phyloP scores from a whole-genome alignment of 1,284 basidiomycete genomes.

The Vanrija sp. region DNA sequence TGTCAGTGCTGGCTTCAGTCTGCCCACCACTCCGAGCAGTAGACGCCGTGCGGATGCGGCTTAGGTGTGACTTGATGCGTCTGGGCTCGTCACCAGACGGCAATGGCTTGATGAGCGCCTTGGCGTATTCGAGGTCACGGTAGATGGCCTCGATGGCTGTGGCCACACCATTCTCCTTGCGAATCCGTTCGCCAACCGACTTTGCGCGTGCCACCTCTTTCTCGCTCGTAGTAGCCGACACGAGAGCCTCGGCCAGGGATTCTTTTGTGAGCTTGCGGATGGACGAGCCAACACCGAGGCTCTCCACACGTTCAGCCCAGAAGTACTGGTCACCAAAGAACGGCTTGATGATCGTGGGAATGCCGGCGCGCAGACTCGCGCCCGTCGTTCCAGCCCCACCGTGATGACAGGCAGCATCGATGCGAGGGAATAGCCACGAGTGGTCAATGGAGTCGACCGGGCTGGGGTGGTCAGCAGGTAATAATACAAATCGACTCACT shows the following conservation, averaged over 20 bases:
- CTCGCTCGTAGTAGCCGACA: slow-evolving; percentile 74
- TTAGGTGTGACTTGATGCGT: slow-evolving; percentile 1
- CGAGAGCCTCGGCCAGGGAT: slow-evolving; percentile 69
- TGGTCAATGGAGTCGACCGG: slow-evolving; percentile 85
- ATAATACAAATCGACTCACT: slow-evolving; percentile 19
- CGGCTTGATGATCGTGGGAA: slow-evolving; percentile 89
- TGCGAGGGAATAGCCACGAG: slow-evolving; percentile 90
- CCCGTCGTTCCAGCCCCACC: slow-evolving; percentile 95
- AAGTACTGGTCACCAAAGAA: slow-evolving; percentile 99
- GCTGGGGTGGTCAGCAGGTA: slow-evolving; percentile 16
- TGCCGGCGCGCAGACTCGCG: slow-evolving; percentile 68
- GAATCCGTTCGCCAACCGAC: slow-evolving; percentile 75
- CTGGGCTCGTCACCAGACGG: neutral
- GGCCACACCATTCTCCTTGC: slow-evolving; percentile 81
- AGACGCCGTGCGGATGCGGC: neutral
- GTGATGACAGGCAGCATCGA: slow-evolving; percentile 95
- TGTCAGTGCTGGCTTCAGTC: neutral
- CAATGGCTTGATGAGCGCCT: slow-evolving; percentile 66
- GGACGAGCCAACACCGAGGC: slow-evolving; percentile 79
- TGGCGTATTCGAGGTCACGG: slow-evolving; percentile 83
- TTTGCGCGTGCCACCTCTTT: slow-evolving; percentile 83
- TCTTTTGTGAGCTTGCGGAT: slow-evolving; percentile 81
- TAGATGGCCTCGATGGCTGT: slow-evolving; percentile 89
- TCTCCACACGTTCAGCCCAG: slow-evolving; percentile 92
- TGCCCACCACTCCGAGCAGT: too few relatives aligned